Percentiles rank a stretch among this genome's conserved stretches.
These are phyloP conservation scores for Penicillium soppii DNA, from an alignment of 495 filamentous ascomycete species.

Conservation along the genomic window DNA sequence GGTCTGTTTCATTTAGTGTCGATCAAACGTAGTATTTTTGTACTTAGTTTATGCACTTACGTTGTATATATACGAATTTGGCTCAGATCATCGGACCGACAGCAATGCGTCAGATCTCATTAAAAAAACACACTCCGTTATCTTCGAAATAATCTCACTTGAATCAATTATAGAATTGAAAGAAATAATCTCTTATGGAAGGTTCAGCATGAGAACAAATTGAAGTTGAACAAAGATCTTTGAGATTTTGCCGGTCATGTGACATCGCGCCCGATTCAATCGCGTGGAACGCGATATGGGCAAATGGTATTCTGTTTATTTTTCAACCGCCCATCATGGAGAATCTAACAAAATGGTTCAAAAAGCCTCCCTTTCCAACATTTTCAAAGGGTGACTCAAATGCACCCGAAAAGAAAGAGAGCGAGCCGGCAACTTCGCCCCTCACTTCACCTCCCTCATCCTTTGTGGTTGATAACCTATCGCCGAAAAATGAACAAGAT, in stretches of 20 bases:
- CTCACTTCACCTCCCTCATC: conserved; percentile 34
- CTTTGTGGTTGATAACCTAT: conserved; percentile 15
- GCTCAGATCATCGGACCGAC: no score
- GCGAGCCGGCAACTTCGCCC: conserved; percentile 24
- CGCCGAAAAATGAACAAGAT: conserved; percentile 16
- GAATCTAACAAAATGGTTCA: conserved; percentile 37
- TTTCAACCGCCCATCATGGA: conserved; percentile 24
- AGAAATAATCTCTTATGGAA: not conserved
- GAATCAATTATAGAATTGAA: not conserved
- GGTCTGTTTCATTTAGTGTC: not conserved
- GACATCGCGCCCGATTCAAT: conserved; percentile 18
- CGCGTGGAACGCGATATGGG: conserved; percentile 20
- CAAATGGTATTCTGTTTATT: not conserved
- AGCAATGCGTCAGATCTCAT: no score
- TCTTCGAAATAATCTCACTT: no score
- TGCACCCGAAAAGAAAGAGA: conserved; percentile 9
- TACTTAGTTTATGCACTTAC: no score
- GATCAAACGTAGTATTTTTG: no score
- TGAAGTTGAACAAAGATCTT: not conserved
- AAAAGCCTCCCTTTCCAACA: conserved; percentile 28
- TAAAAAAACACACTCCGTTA: no score
- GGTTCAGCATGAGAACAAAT: not conserved
- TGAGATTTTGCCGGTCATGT: conserved; percentile 13
- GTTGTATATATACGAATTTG: no score
- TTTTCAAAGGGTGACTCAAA: not conserved